Conservation (phyloP, 2,329 filamentous ascomycete genomes). For the Cladosporium cucumerinum region DNA sequence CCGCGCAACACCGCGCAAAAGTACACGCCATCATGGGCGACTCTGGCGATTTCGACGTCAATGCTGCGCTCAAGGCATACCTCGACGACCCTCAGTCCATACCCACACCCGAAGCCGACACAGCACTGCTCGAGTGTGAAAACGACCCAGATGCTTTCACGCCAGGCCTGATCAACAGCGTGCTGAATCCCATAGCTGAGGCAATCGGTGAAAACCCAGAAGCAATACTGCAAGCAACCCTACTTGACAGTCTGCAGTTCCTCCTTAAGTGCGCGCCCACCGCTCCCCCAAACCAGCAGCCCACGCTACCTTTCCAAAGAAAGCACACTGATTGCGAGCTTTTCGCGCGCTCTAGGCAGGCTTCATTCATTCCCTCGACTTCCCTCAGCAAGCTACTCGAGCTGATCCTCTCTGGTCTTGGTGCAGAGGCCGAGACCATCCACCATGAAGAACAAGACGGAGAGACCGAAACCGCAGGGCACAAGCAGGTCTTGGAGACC, state of each 20-base stretch:
- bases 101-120: conserved; percentile 79
- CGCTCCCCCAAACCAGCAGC: conserved; percentile 39
- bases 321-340: conserved; percentile 56
- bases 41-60: conserved; percentile 82
- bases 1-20: conserved; percentile 1
- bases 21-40: conserved; percentile 57
- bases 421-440: conserved; percentile 76
- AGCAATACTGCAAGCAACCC: conserved; percentile 70
- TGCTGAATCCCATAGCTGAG: conserved; percentile 89
- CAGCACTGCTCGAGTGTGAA: conserved; percentile 84
- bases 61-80: conserved; percentile 93
- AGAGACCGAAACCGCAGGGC: conserved; percentile 60
- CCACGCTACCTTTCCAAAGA: conserved; percentile 28
- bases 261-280: conserved; percentile 85
- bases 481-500: conserved; percentile 89
- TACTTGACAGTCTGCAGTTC: conserved; percentile 92
- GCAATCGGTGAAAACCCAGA: conserved; percentile 89
- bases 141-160: conserved; percentile 83
- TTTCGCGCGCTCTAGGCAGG: conserved; percentile 69
- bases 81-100: conserved; percentile 87
- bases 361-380: conserved; percentile 72
- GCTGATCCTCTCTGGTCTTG: conserved; percentile 74
- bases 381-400: conserved; percentile 85
- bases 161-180: conserved; percentile 72
- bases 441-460: conserved; percentile 88